These are phyloP conservation scores for Excoecaria agallocha DNA, from an alignment of 345 rosid genomes.

Conservation along the genomic window DNA sequence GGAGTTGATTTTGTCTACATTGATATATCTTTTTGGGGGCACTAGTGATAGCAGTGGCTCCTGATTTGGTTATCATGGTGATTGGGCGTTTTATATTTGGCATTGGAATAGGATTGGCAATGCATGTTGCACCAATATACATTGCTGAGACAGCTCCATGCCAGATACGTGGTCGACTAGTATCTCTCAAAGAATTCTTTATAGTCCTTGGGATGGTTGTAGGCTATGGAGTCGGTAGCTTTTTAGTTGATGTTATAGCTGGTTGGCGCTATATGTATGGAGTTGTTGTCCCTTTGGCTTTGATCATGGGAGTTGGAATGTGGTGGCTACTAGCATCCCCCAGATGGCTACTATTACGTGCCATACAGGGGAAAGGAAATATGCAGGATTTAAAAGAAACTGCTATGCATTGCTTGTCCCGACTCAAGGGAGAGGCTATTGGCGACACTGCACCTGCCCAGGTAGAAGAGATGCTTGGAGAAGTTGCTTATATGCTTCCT, in stretches of 20 bases:
- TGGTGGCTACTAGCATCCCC: conserved; percentile 97
- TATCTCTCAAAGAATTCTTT: conserved; percentile 92
- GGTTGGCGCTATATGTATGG: conserved; percentile 98
- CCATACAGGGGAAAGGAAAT: conserved; percentile 76
- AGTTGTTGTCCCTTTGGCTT: conserved; percentile 67
- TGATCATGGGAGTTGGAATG: conserved; percentile 89
- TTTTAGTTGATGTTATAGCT: conserved; percentile 56
- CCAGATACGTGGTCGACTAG: conserved; percentile 78
- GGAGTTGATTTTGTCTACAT: conserved; percentile 68
- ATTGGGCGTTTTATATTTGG: conserved; percentile 79
- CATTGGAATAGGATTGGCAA: conserved; percentile 88
- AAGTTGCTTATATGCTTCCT: conserved; percentile 56
- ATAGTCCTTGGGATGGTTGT: conserved; percentile 97
- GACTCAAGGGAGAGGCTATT: conserved; percentile 70
- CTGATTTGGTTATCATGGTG: conserved; percentile 59
- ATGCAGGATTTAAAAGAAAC: conserved; percentile 57
- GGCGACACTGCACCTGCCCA: conserved; percentile 60
- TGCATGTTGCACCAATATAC: conserved; percentile 98
- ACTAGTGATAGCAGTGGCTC: conserved; percentile 64
- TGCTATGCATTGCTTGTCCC: conserved; percentile 59
- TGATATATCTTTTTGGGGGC: conserved; percentile 76
- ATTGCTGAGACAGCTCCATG: conserved; percentile 95
- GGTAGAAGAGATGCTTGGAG: conserved; percentile 72
- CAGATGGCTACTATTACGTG: conserved; percentile 83
- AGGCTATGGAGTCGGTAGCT: conserved; percentile 89